Percentiles rank a stretch among this genome's conserved stretches.
These are phyloP conservation scores for Capsicum chinense DNA, from an alignment of 257 asterid species.

Conservation along the genomic window DNA sequence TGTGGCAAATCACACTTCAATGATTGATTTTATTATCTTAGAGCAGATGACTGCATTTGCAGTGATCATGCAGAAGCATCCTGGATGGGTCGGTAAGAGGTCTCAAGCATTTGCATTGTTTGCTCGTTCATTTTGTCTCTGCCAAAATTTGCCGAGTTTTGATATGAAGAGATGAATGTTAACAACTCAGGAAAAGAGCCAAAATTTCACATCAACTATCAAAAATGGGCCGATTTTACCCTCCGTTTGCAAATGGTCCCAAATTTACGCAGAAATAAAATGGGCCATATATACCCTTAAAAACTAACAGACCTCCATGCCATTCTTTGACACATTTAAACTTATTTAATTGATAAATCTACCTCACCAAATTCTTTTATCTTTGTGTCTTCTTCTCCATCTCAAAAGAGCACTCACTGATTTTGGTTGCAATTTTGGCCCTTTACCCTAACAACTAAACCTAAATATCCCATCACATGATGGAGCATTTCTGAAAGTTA, in stretches of 20 bases:
- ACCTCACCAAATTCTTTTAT: background rate
- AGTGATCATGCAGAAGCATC: conserved; percentile 99
- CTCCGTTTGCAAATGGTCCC: background rate
- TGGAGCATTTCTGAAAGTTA: background rate
- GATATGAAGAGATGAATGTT: background rate
- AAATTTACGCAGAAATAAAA: background rate
- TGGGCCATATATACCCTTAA: background rate
- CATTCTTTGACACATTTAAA: background rate
- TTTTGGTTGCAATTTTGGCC: background rate
- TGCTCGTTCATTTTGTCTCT: conserved; percentile 20
- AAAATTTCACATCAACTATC: background rate
- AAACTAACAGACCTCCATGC: background rate
- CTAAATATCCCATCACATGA: background rate
- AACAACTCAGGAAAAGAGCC: background rate
- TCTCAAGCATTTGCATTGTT: conserved; percentile 19
- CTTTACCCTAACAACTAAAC: no score
- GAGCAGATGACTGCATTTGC: conserved; percentile 99
- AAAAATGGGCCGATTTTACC: background rate
- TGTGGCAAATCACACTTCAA: conserved; percentile 97
- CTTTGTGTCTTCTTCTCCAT: background rate
- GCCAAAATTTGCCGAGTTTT: background rate
- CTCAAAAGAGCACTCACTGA: background rate
- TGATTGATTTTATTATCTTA: conserved; percentile 92
- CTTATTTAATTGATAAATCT: background rate
- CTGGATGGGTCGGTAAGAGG: conserved; percentile 98